Evolutionary conservation across 2,329 filamentous ascomycete genomes (phyloP).

Genomic region (Exophiala calicioides): DNA sequence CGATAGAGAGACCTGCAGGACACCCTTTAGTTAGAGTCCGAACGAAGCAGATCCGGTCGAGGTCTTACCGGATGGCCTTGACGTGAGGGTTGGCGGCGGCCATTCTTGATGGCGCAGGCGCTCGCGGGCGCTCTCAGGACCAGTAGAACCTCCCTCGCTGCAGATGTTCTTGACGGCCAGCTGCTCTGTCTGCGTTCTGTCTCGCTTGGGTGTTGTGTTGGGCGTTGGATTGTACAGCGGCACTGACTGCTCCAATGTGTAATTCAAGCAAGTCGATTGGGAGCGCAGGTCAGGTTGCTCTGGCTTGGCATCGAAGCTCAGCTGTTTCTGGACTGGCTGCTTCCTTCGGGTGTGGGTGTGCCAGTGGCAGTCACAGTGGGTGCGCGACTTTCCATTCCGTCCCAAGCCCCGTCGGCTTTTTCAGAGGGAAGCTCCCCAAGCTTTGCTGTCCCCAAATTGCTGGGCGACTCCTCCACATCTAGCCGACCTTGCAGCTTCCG

Average conservation of each 20-base stretch:
- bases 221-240: background rate
- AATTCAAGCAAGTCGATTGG: slow-evolving; percentile 27
- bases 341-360: slow-evolving; percentile 2
- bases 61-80: slow-evolving; percentile 41
- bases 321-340: slow-evolving; percentile 20
- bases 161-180: slow-evolving; percentile 1
- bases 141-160: slow-evolving; percentile 7
- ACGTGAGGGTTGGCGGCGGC: slow-evolving; percentile 34
- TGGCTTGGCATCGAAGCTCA: slow-evolving; percentile 22
- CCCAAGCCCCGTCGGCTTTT: too few species aligned
- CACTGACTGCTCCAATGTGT: slow-evolving; percentile 16
- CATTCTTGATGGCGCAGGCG: slow-evolving; percentile 34
- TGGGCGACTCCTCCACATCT: slow-evolving; percentile 8
- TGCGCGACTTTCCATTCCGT: background rate
- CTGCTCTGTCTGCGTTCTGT: background rate
- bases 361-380: slow-evolving; percentile 2
- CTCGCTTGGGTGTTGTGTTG: slow-evolving; percentile 1
- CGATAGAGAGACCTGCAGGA: slow-evolving; percentile 72
- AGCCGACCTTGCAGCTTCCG: slow-evolving; percentile 1
- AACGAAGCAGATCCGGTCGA: slow-evolving; percentile 10
- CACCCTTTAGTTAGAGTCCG: slow-evolving; percentile 32
- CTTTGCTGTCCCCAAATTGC: too few species aligned
- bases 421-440: too few species aligned
- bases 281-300: slow-evolving; percentile 15
- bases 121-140: slow-evolving; percentile 5